Evolutionary conservation across 2,329 filamentous ascomycete species (phyloP).

Genomic region (Graphiopsis chlorocephala): DNA sequence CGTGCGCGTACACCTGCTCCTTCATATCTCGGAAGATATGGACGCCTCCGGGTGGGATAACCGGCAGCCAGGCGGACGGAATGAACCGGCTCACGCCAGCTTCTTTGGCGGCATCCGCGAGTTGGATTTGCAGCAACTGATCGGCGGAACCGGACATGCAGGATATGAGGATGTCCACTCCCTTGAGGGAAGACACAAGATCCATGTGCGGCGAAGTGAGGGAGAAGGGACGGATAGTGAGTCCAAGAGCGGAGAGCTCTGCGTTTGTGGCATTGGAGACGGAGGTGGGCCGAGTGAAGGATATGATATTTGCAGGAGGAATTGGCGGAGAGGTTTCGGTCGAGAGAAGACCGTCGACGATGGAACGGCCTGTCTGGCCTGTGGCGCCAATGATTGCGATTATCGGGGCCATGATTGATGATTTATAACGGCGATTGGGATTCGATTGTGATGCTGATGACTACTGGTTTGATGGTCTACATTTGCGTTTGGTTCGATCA

Average conservation of each 20-base stretch:
- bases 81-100: conserved; percentile 62
- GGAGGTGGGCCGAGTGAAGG: conserved; percentile 48
- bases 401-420: conserved; percentile 14
- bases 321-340: background rate
- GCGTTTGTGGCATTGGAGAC: conserved; percentile 42
- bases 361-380: conserved; percentile 42
- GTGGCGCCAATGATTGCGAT: conserved; percentile 38
- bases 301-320: conserved; percentile 41
- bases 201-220: conserved; percentile 42
- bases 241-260: conserved; percentile 41
- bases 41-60: conserved; percentile 46
- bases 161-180: conserved; percentile 37
- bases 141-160: conserved; percentile 21
- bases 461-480: background rate
- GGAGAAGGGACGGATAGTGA: conserved; percentile 46
- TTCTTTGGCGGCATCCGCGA: conserved; percentile 58
- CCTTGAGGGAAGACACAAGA: conserved; percentile 42
- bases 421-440: background rate
- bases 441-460: background rate
- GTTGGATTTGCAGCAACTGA: conserved; percentile 43
- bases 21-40: conserved; percentile 43
- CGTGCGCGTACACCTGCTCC: conserved; percentile 50
- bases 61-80: conserved; percentile 41
- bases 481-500: background rate
- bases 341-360: conserved; percentile 40